These are phyloP conservation scores for Fistulina hepatica DNA, from an alignment of 1,284 basidiomycete species.

Conservation along the genomic window DNA sequence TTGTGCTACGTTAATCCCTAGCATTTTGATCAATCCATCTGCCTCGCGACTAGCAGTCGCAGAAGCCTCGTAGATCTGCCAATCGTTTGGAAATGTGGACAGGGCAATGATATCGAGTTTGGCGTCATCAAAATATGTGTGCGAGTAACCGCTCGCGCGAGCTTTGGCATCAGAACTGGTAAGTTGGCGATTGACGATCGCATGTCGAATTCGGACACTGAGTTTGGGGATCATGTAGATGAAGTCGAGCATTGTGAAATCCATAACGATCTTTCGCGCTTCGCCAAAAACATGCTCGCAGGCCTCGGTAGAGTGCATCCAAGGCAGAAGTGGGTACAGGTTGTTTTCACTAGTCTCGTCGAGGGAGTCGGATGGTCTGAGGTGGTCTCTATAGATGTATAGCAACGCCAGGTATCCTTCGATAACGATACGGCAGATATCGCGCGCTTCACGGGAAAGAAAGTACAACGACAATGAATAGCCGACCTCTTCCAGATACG, in stretches of 20 bases:
- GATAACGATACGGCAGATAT: constrained; percentile 23
- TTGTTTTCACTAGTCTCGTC: neutral
- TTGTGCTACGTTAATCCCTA: constrained; percentile 2
- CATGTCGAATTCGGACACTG: constrained; percentile 11
- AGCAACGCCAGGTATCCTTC: constrained; percentile 24
- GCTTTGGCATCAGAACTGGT: constrained; percentile 4
- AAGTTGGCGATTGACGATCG: constrained; percentile 5
- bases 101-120: constrained; percentile 11
- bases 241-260: constrained; percentile 28
- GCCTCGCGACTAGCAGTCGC: constrained; percentile 10
- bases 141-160: constrained; percentile 12
- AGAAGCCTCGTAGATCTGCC: constrained; percentile 3
- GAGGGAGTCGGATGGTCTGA: too few species aligned
- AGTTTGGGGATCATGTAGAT: constrained; percentile 24
- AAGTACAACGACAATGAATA: constrained; percentile 20
- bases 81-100: constrained; percentile 9
- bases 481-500: constrained; percentile 15
- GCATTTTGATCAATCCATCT: constrained; percentile 4
- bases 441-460: constrained; percentile 24
- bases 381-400: constrained; percentile 25
- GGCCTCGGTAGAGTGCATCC: constrained; percentile 26
- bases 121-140: constrained; percentile 14
- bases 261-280: constrained; percentile 22
- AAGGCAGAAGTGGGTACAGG: constrained; percentile 19
- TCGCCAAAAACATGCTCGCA: constrained; percentile 29